Evolutionary conservation across 805 yeast species (phyloP).

Genomic region (Wickerhamiella dianesei): DNA sequence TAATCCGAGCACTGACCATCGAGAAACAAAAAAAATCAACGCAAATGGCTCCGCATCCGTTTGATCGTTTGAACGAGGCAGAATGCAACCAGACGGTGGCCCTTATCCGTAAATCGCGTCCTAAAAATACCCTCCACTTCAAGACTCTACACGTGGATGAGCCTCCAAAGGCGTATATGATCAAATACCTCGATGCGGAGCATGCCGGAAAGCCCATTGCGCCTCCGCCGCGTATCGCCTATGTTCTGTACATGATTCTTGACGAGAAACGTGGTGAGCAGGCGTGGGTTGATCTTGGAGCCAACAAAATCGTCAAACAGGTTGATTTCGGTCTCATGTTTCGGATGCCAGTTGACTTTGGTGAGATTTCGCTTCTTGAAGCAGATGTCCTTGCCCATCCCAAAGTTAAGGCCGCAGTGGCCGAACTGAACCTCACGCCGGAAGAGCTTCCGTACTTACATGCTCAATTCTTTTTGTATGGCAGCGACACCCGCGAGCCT

Average conservation of each 20-base stretch:
- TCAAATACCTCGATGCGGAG: slow-evolving; percentile 53
- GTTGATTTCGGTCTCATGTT: slow-evolving; percentile 43
- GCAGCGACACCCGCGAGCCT: slow-evolving; percentile 46
- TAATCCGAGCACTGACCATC: neutral
- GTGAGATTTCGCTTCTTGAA: slow-evolving; percentile 17
- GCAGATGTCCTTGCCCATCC: slow-evolving; percentile 47
- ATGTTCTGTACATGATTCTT: slow-evolving; percentile 50
- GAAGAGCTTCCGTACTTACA: slow-evolving; percentile 9
- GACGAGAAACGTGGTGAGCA: slow-evolving; percentile 42
- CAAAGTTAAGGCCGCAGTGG: slow-evolving; percentile 72
- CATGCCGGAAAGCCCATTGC: slow-evolving; percentile 32
- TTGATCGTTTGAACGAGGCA: slow-evolving; percentile 22
- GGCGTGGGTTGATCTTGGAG: slow-evolving; percentile 53
- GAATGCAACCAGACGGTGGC: slow-evolving; percentile 20
- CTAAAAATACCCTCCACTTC: slow-evolving; percentile 22
- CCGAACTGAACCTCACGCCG: slow-evolving; percentile 52
- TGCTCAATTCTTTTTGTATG: slow-evolving; percentile 52
- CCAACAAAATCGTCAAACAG: slow-evolving; percentile 47
- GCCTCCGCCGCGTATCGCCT: slow-evolving; percentile 55
- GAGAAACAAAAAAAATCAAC: too few species aligned
- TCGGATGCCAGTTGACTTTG: slow-evolving; percentile 59
- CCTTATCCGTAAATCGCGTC: slow-evolving; percentile 16
- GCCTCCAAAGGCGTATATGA: slow-evolving; percentile 66
- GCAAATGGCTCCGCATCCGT: slow-evolving; percentile 21
- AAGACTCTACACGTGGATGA: slow-evolving; percentile 30